Conservation (phyloP, 192 early-diverging fungal genomes). For the Entomortierella lignicola region DNA sequence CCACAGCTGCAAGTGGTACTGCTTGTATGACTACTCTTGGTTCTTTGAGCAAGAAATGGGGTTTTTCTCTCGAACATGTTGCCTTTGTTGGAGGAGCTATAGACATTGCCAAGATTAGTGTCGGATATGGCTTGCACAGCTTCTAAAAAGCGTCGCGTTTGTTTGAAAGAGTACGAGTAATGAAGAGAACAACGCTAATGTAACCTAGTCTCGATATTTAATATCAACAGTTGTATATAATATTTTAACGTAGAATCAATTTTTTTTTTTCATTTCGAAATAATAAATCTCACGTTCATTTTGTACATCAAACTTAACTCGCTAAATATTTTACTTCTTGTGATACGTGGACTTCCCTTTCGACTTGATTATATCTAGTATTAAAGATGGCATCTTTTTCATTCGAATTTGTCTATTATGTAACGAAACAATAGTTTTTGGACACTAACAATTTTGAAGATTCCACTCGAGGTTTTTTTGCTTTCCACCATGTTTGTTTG, state of each 20-base stretch:
- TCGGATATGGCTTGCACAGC: slow-evolving; percentile 4
- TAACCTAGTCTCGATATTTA: neutral
- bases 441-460: too few species aligned
- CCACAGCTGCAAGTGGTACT: slow-evolving; percentile 9
- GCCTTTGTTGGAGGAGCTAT: neutral
- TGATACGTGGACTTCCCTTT: too few species aligned
- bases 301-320: too few species aligned
- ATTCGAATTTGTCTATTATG: too few species aligned
- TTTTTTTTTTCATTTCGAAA: neutral
- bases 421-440: too few species aligned
- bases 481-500: too few species aligned
- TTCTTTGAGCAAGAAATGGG: slow-evolving; percentile 9
- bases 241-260: neutral
- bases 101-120: neutral
- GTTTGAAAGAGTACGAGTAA: neutral
- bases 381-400: too few species aligned
- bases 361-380: too few species aligned
- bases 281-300: slow-evolving; percentile 7
- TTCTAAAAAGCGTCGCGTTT: neutral
- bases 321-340: too few species aligned
- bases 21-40: slow-evolving; percentile 24
- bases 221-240: neutral
- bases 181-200: too few species aligned
- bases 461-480: too few species aligned
- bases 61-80: neutral